Evolutionary conservation across 129 eudicot species (phyloP).

Genomic region (Saussurea involucrata): DNA sequence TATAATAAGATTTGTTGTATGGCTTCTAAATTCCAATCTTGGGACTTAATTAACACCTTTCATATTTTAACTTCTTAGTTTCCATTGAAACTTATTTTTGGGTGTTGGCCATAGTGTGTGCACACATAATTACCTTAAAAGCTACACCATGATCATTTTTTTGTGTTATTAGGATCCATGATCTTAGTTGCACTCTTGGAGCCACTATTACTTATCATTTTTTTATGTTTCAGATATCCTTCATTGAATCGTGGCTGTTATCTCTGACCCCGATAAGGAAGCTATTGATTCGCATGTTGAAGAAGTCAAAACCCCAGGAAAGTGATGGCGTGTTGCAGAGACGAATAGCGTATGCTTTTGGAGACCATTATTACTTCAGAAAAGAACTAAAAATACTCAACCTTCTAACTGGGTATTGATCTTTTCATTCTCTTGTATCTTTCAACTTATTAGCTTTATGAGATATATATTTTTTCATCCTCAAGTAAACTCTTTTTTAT

Average conservation of each 20-base stretch:
- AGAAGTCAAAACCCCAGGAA: conserved; percentile 62
- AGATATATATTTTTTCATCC: background rate
- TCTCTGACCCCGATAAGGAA: conserved; percentile 55
- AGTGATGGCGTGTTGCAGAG: conserved; percentile 45
- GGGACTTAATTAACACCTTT: background rate
- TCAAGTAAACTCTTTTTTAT: background rate
- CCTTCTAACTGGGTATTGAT: conserved; percentile 85
- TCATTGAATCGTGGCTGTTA: conserved; percentile 82
- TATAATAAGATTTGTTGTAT: background rate
- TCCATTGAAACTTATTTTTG: background rate
- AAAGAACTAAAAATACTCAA: conserved; percentile 88
- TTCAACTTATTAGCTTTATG: background rate
- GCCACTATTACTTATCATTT: no score
- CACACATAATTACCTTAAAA: background rate
- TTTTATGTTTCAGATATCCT: conserved; percentile 57
- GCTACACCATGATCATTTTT: background rate
- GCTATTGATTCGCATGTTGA: conserved; percentile 69
- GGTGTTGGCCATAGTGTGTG: background rate
- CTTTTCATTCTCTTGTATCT: background rate
- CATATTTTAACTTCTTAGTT: background rate
- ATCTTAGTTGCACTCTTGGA: no score
- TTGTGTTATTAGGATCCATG: no score
- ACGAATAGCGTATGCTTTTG: conserved; percentile 74
- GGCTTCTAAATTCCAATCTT: background rate
- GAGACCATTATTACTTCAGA: conserved; percentile 91